Conservation (phyloP, 2,329 filamentous ascomycete genomes). For the Cordyceps fumosorosea region DNA sequence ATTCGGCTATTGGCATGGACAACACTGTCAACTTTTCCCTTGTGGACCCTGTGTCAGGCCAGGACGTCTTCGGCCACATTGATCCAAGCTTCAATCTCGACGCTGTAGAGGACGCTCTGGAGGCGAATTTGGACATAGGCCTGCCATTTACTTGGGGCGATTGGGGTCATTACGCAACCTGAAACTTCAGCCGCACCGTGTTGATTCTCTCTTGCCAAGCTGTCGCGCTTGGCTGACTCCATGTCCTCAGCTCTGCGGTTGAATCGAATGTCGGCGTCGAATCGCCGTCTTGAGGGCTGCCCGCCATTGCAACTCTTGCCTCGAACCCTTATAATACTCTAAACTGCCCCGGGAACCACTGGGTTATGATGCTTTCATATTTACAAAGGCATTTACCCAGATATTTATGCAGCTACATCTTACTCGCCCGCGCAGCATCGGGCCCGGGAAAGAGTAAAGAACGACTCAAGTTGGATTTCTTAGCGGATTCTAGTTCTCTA, state of each 20-base stretch:
- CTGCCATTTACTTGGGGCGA: constrained; percentile 46
- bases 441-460: not conserved
- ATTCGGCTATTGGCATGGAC: constrained; percentile 24
- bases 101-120: constrained; percentile 47
- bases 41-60: constrained; percentile 37
- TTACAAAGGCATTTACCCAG: not conserved
- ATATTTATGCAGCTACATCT: not conserved
- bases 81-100: constrained; percentile 48
- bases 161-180: constrained; percentile 33
- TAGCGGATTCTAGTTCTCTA: not conserved
- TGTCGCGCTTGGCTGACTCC: not conserved
- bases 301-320: not conserved
- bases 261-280: too few relatives aligned
- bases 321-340: not conserved
- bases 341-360: too few relatives aligned
- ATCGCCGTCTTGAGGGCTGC: too few relatives aligned
- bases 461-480: constrained; percentile 9
- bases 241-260: not conserved
- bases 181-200: constrained; percentile 1
- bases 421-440: not conserved
- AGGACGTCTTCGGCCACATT: constrained; percentile 50
- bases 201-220: not conserved
- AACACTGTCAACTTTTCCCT: constrained; percentile 35
- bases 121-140: constrained; percentile 48
- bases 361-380: too few relatives aligned